Evolutionary conservation across 179 eudicot species (phyloP).

Genomic region (Silene vulgaris): DNA sequence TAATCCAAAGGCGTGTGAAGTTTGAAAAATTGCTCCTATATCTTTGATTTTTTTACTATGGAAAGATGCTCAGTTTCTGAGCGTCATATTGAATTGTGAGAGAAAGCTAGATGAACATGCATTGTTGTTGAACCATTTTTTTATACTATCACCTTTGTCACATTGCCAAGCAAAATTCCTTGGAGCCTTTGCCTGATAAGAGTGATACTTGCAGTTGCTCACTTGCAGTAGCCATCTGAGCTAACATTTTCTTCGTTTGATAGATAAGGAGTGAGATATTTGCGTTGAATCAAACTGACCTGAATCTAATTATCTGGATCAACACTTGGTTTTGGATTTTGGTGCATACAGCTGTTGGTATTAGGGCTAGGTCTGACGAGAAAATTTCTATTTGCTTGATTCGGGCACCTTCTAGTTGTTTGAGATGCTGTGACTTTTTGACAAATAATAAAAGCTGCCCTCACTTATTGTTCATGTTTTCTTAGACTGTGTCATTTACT

Average conservation of each 20-base stretch:
- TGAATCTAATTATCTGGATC: neutral
- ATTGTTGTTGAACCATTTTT: neutral
- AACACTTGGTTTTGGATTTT: neutral
- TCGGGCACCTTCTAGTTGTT: neutral
- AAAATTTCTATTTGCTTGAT: neutral
- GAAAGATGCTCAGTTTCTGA: neutral
- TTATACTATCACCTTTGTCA: neutral
- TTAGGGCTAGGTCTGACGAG: neutral
- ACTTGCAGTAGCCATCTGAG: neutral
- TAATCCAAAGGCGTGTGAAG: neutral
- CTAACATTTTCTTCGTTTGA: neutral
- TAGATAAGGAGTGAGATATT: neutral
- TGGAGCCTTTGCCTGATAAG: conserved; percentile 1
- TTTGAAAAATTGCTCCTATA: neutral
- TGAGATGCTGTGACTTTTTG: neutral
- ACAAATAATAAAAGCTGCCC: neutral
- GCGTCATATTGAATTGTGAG: conserved; percentile 4
- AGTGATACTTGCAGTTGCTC: neutral
- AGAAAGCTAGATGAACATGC: neutral
- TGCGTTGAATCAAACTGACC: neutral
- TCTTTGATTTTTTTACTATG: conserved; percentile 4
- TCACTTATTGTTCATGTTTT: conserved; percentile 2
- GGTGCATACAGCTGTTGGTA: conserved; percentile 1
- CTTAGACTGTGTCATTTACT: neutral
- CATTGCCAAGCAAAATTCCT: neutral